Conservation (phyloP, 495 filamentous ascomycete genomes). For the Viridothelium virens region DNA sequence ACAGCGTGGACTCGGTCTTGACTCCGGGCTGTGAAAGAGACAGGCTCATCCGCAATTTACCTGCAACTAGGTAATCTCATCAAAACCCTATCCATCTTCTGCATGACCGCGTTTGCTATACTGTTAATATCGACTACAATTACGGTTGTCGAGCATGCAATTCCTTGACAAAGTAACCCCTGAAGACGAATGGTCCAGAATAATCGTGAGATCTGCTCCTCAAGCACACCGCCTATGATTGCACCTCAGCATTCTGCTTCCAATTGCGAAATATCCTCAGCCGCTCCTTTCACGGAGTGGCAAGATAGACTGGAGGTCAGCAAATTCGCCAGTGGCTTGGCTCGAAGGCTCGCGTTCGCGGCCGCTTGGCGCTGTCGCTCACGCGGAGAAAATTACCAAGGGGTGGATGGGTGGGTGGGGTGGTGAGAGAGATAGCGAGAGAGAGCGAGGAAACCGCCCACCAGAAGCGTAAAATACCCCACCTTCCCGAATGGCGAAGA, state of each 20-base stretch:
- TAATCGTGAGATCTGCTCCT: background rate
- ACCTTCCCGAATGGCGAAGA: background rate
- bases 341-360: background rate
- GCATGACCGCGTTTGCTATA: background rate
- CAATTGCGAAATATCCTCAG: background rate
- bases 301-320: background rate
- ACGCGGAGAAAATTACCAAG: background rate
- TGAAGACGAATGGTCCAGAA: background rate
- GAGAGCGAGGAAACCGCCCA: background rate
- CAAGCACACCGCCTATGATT: conserved; percentile 1
- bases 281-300: background rate
- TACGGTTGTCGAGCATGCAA: background rate
- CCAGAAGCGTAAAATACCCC: background rate
- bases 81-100: background rate
- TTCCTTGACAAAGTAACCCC: background rate
- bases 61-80: background rate
- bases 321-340: background rate
- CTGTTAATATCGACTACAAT: too few relatives aligned
- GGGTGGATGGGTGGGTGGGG: too few relatives aligned
- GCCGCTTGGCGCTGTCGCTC: background rate
- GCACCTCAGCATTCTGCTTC: background rate
- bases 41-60: background rate
- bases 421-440: background rate
- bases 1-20: conserved; percentile 8
- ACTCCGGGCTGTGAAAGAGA: background rate